A percentile compares a stretch with the other conserved stretches of the same genome.
Evolutionary conservation across 2,329 filamentous ascomycete genomes (phyloP).

Genomic region (Trichoderma sp.): DNA sequence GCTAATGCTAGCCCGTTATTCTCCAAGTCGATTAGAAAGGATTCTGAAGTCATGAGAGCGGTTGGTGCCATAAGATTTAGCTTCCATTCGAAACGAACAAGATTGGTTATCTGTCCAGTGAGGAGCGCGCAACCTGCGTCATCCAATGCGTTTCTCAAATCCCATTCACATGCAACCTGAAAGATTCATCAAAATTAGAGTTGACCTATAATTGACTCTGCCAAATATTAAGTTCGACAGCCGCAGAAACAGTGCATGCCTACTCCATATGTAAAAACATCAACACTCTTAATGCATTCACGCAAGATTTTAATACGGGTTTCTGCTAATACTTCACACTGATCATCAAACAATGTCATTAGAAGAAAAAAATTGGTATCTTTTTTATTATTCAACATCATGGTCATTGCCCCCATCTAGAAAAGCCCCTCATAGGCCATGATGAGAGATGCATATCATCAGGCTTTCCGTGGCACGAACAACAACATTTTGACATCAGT

Average conservation of each 20-base stretch:
- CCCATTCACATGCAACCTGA: neutral
- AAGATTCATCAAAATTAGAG: neutral
- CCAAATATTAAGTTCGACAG: neutral
- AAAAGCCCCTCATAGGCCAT: neutral
- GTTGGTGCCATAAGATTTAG: too few species aligned
- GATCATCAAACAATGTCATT: neutral
- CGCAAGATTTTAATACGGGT: too few species aligned
- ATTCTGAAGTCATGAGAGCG: too few species aligned
- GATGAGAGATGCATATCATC: neutral
- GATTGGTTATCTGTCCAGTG: neutral
- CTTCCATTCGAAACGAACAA: too few species aligned
- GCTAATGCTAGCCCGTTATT: too few species aligned
- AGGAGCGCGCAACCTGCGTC: neutral
- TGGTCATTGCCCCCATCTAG: neutral
- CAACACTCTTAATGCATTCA: neutral
- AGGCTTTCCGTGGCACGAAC: neutral
- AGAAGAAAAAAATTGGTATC: constrained; percentile 1
- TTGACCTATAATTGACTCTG: neutral
- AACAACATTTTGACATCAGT: neutral
- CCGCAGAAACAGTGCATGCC: neutral
- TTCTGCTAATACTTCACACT: neutral
- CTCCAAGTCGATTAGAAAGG: too few species aligned
- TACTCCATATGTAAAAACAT: neutral
- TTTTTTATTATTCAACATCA: constrained; percentile 13
- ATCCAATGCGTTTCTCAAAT: neutral